Evolutionary conservation across 1,284 basidiomycete species (phyloP), one percentile per base, ranked within the genome.

Genomic region (Cerrena zonata): DNA sequence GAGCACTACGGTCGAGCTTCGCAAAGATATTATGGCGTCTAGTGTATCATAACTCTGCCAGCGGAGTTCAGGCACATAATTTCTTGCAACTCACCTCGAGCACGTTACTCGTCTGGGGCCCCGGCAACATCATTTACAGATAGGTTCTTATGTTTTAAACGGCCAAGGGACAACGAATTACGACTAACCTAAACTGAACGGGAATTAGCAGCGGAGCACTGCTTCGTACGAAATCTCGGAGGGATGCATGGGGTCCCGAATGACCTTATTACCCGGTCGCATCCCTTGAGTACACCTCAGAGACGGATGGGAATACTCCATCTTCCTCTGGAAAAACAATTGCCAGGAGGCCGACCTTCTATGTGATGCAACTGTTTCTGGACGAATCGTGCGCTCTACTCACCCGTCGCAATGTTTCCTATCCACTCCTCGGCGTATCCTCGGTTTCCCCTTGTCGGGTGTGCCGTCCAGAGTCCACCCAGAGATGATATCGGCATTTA

Each of bases 401-500:
- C 36, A 22, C 49, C 26, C 45, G 47, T 23, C 38, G 45, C 19
- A 47, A 47, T 34, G 21, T 12, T 44, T 44, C 43, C 45, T 53
- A 13, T 49, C 52, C 50, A 47, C 58, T 53, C 46, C 53, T 50
- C 65, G 65, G 65, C 62, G 58, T 57, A 61, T 60, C 58, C 57
- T 66, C 65, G 65, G 65, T 13, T 34, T 50, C 52, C 58, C 56
- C 47, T 53, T 58, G 59, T 63, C 63, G 62, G 61, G 61, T 60
- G 55, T 61, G 58, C 63, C 58, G 61, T 63, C 53, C 58, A 61
- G 61, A 57, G 49, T 53, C 55, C 56, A 36, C 55, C 53, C 47
- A 52, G 52, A 62, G 59, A 63, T 66, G 62, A 59, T 61, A 66
- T 62, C 64, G 64, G 63, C 59, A 57, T 50, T 54, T 56, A 53